Base-by-base conservation (phyloP, 208 protist genomes). In the Acanthamoeba lugdunensis region DNA sequence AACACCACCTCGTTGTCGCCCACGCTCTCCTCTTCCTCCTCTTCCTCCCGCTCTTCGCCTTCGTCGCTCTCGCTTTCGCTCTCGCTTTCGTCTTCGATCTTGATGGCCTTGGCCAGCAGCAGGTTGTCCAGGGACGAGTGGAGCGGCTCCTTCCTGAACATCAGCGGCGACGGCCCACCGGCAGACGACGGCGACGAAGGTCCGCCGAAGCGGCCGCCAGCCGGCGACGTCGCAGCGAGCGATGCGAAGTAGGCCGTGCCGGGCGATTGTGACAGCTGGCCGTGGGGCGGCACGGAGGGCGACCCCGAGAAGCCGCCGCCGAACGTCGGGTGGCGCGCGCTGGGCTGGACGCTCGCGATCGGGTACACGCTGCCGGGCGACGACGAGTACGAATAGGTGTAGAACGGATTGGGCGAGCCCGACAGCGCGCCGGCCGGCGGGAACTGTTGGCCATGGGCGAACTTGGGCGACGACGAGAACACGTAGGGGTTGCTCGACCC, bases 1-100 rank as follows among this genome's bases (percentile, higher is more conserved):
- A 79, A 79, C 14, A 79, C 14, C 28, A 79, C 71, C 41, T 79
- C 71, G 71, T 79, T 79, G 71, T 79, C 71, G 71, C 71, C 71
- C 8, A 79, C 71, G 71, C 71, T 79, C 71, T 79, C 71, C 1
- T 18, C n/a, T 33, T 79, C 33, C 28, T 50, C 28, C 33, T 23
- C 71, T 2, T 4, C 30, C 16, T 23, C 54, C 11, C 7, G 18
- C 61, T 48, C 37, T 8, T 48, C 41, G 8, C 21, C 71, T 2
- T 79, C 71, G n/a, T 73, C 25, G 21, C 25, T 23, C 1, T 48
- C 18, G n/a, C 41, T 28, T 5, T 67, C 61, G 61, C 25, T 23
- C 7, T 67, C 61, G 30, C 30, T 79, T 8, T 79, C 71, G 71
- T 79, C 71, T 79, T 79, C 71, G n/a, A 79, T 79, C 37, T 79